Evolutionary conservation across 352 stramenopile species (phyloP).

Genomic region (Thalassiosira livingstoniorum): DNA sequence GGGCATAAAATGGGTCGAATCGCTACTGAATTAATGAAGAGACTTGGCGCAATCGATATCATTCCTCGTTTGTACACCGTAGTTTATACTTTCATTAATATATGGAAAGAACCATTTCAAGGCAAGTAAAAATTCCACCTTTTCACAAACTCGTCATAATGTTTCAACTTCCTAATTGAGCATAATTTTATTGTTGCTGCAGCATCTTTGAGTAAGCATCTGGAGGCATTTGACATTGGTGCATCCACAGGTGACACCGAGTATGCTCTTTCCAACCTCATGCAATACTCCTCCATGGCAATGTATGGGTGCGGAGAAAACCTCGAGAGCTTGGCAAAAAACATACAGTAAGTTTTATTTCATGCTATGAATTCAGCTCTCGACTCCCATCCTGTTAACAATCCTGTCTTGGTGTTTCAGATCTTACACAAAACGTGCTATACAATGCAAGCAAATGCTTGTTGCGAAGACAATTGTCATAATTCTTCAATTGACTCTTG

Average conservation of each 20-base stretch:
- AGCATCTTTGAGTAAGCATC: slow-evolving; percentile 44
- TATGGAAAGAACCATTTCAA: slow-evolving; percentile 54
- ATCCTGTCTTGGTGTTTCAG: neutral
- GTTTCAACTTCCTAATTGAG: neutral
- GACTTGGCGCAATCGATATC: slow-evolving; percentile 41
- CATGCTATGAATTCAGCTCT: neutral
- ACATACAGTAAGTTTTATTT: slow-evolving; percentile 16
- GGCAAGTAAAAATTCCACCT: neutral
- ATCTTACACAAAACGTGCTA: slow-evolving; percentile 26
- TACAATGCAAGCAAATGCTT: slow-evolving; percentile 33
- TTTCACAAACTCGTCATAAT: neutral
- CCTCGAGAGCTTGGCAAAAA: slow-evolving; percentile 3
- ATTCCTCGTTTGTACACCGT: slow-evolving; percentile 46
- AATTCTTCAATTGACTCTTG: slow-evolving; percentile 28
- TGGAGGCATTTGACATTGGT: slow-evolving; percentile 45
- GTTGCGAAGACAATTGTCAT: slow-evolving; percentile 2
- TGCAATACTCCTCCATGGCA: slow-evolving; percentile 19
- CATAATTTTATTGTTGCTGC: slow-evolving; percentile 11
- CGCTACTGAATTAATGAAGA: slow-evolving; percentile 54
- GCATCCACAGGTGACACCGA: slow-evolving; percentile 33
- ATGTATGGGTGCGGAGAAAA: slow-evolving; percentile 46
- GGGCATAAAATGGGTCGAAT: slow-evolving; percentile 59
- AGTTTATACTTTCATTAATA: slow-evolving; percentile 49
- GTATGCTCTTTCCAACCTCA: slow-evolving; percentile 35
- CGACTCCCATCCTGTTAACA: neutral